Percentiles rank a stretch among this genome's conserved stretches.
Evolutionary conservation across 805 yeast genomes (phyloP).

Genomic region (Lachancea sp.): DNA sequence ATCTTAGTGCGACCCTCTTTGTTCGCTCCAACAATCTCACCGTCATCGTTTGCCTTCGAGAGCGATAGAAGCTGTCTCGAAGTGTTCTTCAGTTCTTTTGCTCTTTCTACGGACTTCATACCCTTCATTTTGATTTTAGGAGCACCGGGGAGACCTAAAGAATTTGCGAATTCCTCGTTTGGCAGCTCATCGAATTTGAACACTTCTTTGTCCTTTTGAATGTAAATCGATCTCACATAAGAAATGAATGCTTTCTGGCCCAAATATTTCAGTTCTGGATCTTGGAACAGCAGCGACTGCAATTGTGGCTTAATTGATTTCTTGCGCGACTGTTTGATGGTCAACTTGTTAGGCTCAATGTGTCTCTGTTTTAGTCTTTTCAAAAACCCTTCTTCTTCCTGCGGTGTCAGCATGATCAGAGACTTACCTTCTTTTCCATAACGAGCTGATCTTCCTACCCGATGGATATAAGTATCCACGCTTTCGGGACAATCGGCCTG

Average conservation of each 20-base stretch:
- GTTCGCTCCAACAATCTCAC: slow-evolving; percentile 41
- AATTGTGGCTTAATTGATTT: slow-evolving; percentile 74
- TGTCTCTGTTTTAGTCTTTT: slow-evolving; percentile 53
- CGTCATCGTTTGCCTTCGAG: slow-evolving; percentile 55
- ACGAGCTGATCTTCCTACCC: slow-evolving; percentile 88
- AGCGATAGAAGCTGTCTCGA: slow-evolving; percentile 63
- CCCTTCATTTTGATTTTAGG: slow-evolving; percentile 80
- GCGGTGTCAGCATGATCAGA: slow-evolving; percentile 72
- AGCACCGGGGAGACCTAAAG: slow-evolving; percentile 92
- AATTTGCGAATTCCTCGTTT: slow-evolving; percentile 74
- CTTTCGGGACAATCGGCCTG: slow-evolving; percentile 92
- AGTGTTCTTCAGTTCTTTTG: slow-evolving; percentile 72
- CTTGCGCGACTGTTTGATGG: slow-evolving; percentile 63
- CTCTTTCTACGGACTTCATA: slow-evolving; percentile 35
- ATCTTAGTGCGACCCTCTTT: slow-evolving; percentile 69
- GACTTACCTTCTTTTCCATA: slow-evolving; percentile 82
- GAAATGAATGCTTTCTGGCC: slow-evolving; percentile 96
- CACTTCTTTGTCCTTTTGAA: slow-evolving; percentile 82
- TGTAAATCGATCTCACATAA: slow-evolving; percentile 73
- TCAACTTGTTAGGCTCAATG: slow-evolving; percentile 66
- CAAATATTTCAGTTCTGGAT: slow-evolving; percentile 83
- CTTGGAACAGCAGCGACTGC: slow-evolving; percentile 85
- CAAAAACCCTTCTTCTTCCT: slow-evolving; percentile 73
- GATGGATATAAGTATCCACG: slow-evolving; percentile 78
- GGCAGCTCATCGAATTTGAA: slow-evolving; percentile 75